A percentile compares a stretch with the other conserved stretches of the same genome.
These are phyloP conservation scores for Starmerella tilneyi DNA, from an alignment of 805 yeast species.

Conservation along the genomic window DNA sequence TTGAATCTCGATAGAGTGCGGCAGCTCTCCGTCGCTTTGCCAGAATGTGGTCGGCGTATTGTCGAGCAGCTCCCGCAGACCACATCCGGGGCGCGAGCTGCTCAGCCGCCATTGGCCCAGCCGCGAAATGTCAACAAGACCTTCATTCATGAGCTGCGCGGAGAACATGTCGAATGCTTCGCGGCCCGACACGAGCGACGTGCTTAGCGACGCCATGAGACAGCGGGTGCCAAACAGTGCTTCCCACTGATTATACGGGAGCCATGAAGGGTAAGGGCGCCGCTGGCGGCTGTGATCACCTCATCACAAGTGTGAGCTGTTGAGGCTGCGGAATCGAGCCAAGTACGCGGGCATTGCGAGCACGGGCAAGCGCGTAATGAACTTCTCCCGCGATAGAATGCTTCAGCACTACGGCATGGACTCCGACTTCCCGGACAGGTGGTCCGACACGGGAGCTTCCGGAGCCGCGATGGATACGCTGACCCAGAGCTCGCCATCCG, in stretches of 20 bases:
- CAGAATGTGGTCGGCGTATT: slow-evolving; percentile 63
- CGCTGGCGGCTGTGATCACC: no score
- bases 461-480: slow-evolving; percentile 15
- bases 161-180: not conserved
- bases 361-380: no score
- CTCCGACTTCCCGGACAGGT: slow-evolving; percentile 19
- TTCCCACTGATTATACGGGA: no score
- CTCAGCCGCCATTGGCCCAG: slow-evolving; percentile 46
- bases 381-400: slow-evolving; percentile 13
- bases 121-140: slow-evolving; percentile 52
- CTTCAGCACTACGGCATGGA: slow-evolving; percentile 22
- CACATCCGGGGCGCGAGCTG: slow-evolving; percentile 61
- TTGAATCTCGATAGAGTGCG: slow-evolving; percentile 69
- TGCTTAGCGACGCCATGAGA: not conserved
- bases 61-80: slow-evolving; percentile 60
- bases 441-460: slow-evolving; percentile 18
- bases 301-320: no score
- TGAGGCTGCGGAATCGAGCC: no score
- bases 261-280: no score
- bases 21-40: slow-evolving; percentile 93
- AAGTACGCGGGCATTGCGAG: no score
- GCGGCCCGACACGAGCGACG: slow-evolving; percentile 1
- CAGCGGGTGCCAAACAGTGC: no score
- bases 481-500: slow-evolving; percentile 7
- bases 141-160: not conserved